Evolutionary conservation across 257 asterid species (phyloP), one percentile per base, ranked within the genome.

Genomic region (Solanum megistacrolobum): DNA sequence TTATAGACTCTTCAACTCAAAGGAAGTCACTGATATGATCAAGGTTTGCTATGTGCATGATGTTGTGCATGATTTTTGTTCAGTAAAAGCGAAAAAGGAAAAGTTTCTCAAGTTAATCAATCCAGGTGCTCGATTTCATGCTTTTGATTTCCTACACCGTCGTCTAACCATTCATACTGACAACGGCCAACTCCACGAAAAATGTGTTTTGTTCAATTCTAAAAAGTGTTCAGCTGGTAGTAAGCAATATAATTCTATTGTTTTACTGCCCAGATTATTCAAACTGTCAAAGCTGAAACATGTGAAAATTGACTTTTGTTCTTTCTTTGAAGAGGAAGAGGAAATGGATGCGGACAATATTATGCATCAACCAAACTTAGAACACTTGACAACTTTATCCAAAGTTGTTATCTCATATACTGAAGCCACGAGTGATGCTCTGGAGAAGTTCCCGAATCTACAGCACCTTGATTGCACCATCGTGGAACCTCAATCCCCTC

Each of bases 291-390:
- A 83, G n/a, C 76, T 88, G 25, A 74, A 55, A 18, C 83, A 43
- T 41, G 66, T 85, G 18, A 84, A 9, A 21, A 84, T 88, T 3
- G 8, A 21, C 5, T 0, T 1, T 0, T 0, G 27, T 58, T 58
- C 27, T 8, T 58, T 58, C 68, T 8, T 58, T 58, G 27, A 21
- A 58, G 25, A 7, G 66, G 48, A 41, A 41, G 48, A 3, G 18
- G 52, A 12, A 43, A 10, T 2, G 13, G 46, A 39, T 0, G 3
- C 2, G 7, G 58, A 48, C 0, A 16, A 14, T 52, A 52, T 16
- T 46, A 46, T 13, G 23, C 9, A 52, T 52, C 23, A 52, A 6
- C 9, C 62, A 43, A n/a, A 58, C 29, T 31, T 71, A 18, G 21
- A 87, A 3, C 25, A 29, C 12, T 52, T 66, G 2, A 35, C 21